Evolutionary conservation across 202 grass and related monocot genomes (phyloP), one percentile per base, ranked within the genome.

Genomic region (Saccharum hybrid): DNA sequence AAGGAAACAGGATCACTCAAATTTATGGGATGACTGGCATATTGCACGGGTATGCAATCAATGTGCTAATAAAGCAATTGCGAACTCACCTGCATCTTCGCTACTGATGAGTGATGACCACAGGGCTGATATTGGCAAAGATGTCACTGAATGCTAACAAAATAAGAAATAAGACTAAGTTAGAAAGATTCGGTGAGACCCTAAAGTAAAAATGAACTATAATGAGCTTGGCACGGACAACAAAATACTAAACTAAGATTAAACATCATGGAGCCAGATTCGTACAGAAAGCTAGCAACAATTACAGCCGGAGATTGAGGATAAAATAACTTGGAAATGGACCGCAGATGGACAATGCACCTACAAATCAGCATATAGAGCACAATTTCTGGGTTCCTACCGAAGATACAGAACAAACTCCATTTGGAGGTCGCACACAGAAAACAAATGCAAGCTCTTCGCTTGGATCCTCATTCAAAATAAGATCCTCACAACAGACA

Each of bases 1-100:
- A 68, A 28, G 3, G 2, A 72, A 83, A 4, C 19, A 19, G 4
- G 43, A 38, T 46, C 36, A 38, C 16, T 74, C 6, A 15, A 28
- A 59, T 46, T 36, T 66, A 43, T 66, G 56, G 59, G 39, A 38
- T 73, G 12, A 73, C 13, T 26, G 1, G 8, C 26, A 67, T 37
- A 83, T 52, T 66, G 49, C 15, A 6, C 2, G 0, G 43, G 1
- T 39, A 61, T 72, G 48, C 59, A 88, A 61, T 21, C 45, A 54
- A 66, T 12, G 37, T 48, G 28, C 57, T 43, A 64, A 36, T 52
- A 8, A 64, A 87, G 12, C 19, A 67, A 57, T 52, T 48, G 48
- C 19, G 14, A 23, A 45, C 68, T 74, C n/a, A 88, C 86, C 86
- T 88, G 86, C 86, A 88, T 88, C 49, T 60, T 8, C 4, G 45